Base-by-base conservation (phyloP, 2,329 filamentous ascomycete species). In the Aspergillus persii region DNA sequence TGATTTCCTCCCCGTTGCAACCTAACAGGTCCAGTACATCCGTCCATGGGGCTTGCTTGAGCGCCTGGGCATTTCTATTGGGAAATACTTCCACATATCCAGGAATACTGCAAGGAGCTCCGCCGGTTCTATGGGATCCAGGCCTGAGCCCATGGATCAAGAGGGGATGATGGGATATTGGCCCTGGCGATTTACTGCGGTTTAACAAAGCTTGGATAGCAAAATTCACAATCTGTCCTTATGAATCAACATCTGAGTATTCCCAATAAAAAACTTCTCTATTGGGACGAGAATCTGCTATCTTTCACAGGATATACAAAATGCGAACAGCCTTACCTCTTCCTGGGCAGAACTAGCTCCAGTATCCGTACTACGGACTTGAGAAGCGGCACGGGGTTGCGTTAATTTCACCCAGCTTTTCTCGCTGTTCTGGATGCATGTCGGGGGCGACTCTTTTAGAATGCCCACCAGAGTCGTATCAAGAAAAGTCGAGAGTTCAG, bases 141-240 rank as follows among this genome's bases (percentile, higher is more conserved):
- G 82, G 85, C 67, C 89, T 86, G 67, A 88, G 96, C 27, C 94
- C 94, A 79, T 96, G 89, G 66, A 91, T 93, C 4, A 99, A 83
- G 4, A 96, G 69, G 18, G 18, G 18, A 23, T 23, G 18, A 76
- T 97, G 91, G 53, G 85, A 88, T 68, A 83, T 84, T 53, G 79
- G 73, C 59, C 75, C 76, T 30, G 74, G 68, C 23, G 71, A 71
- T 33, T 80, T 77, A 15, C 79, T 76, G 65, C 84, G 82, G 11
- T 84, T 85, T 73, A 96, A 96, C 2, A 96, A 79, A 8, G 85
- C 81, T 86, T 89, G 92, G 47, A 97, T 85, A 30, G 85, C 84
- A 73, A 90, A 92, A 69, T 93, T 89, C 48, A 94, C 81, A 66
- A 94, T 84, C 89, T 92, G 66, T 18, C 61, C 29, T 36, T 23